Evolutionary conservation across 495 filamentous ascomycete species (phyloP).

Genomic region (Penicilliopsis zonata): DNA sequence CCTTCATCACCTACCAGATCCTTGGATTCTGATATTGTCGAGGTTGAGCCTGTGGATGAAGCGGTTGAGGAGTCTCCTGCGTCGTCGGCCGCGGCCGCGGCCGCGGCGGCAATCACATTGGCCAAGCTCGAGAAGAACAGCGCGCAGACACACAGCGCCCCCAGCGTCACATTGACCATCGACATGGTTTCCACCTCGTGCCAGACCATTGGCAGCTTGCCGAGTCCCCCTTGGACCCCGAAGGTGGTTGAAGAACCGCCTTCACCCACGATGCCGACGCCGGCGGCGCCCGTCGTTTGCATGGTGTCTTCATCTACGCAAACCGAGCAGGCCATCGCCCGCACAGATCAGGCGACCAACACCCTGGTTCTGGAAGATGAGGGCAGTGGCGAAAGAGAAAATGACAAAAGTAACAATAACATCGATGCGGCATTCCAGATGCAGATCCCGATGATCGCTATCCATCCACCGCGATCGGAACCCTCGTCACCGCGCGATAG

Average conservation of each 20-base stretch:
- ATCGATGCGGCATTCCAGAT: slow-evolving; percentile 13
- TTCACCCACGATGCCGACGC: slow-evolving; percentile 4
- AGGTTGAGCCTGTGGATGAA: no score
- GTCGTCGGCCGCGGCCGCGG: neutral
- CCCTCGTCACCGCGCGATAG: slow-evolving; percentile 51
- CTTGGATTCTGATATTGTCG: no score
- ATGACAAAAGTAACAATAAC: no score
- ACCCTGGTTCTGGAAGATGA: slow-evolving; percentile 10
- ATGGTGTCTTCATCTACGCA: slow-evolving; percentile 58
- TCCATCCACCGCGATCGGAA: slow-evolving; percentile 50
- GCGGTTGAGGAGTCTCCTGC: neutral
- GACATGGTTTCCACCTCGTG: slow-evolving; percentile 60
- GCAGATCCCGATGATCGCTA: slow-evolving; percentile 50
- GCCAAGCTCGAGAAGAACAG: neutral
- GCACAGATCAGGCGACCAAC: slow-evolving; percentile 6
- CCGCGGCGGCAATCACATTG: neutral
- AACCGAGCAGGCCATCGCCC: slow-evolving; percentile 34
- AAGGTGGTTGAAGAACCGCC: slow-evolving; percentile 37
- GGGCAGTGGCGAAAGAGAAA: no score
- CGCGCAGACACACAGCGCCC: slow-evolving; percentile 14
- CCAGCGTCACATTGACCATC: slow-evolving; percentile 17
- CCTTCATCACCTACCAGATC: slow-evolving; percentile 63
- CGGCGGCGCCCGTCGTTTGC: slow-evolving; percentile 6
- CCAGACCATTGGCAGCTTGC: slow-evolving; percentile 56
- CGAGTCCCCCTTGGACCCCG: slow-evolving; percentile 59